phyloP scores from a whole-genome alignment of 495 filamentous ascomycete genomes.

The Sabuloglossum arenarium region DNA sequence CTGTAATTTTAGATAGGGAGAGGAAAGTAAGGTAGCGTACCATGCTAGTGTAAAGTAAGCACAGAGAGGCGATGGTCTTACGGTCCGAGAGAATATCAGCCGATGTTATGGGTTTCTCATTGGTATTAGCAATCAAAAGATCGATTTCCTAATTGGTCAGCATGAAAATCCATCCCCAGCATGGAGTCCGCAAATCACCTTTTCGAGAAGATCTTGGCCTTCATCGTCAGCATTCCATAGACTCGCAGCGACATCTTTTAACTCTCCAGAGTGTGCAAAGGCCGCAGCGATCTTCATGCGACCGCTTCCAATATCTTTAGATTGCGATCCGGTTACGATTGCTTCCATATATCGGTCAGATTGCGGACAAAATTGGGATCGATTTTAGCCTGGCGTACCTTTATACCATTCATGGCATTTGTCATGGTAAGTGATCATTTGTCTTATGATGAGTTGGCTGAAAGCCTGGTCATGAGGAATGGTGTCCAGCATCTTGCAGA shows the following conservation, averaged over 20 bases:
- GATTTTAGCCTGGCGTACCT: slow-evolving; percentile 19
- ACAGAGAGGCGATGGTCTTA: slow-evolving; percentile 64
- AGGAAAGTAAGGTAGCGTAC: slow-evolving; percentile 12
- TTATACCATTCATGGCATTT: slow-evolving; percentile 84
- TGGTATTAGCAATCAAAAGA: slow-evolving; percentile 41
- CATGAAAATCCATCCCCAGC: neutral
- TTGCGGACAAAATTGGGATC: neutral
- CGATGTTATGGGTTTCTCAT: slow-evolving; percentile 39
- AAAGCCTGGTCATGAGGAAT: slow-evolving; percentile 96
- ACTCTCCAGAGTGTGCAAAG: slow-evolving; percentile 44
- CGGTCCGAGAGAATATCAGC: slow-evolving; percentile 77
- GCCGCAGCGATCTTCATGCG: slow-evolving; percentile 50
- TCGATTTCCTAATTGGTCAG: slow-evolving; percentile 34
- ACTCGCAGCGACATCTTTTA: slow-evolving; percentile 41
- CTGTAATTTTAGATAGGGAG: neutral
- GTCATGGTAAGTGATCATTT: slow-evolving; percentile 80
- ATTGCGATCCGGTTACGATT: slow-evolving; percentile 34
- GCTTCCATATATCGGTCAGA: slow-evolving; percentile 7
- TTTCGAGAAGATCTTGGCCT: slow-evolving; percentile 25
- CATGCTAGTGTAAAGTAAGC: slow-evolving; percentile 88
- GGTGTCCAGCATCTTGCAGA: slow-evolving; percentile 85
- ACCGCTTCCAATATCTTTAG: slow-evolving; percentile 19
- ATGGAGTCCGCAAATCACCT: slow-evolving; percentile 1
- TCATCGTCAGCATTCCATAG: slow-evolving; percentile 33
- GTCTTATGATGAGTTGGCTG: slow-evolving; percentile 67